Percentiles rank a stretch among this genome's conserved stretches.
Evolutionary conservation across 176 grass and related monocot species (phyloP).

Genomic region (Lolium multiflorum): DNA sequence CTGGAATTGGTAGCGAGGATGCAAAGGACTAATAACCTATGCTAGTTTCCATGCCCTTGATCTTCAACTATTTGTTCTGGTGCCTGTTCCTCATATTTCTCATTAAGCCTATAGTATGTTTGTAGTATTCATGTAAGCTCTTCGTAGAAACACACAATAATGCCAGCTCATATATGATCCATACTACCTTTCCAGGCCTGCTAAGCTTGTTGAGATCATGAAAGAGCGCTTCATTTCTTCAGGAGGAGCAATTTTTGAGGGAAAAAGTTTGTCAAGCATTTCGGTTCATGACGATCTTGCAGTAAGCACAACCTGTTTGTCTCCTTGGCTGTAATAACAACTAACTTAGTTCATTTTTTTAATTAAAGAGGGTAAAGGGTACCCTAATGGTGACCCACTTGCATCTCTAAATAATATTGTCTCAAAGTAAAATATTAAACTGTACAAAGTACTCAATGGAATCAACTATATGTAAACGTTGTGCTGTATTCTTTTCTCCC

Average conservation of each 20-base stretch:
- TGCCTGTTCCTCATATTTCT: conserved; percentile 2
- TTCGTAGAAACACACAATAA: conserved; percentile 7
- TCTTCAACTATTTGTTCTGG: background rate
- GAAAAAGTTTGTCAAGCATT: conserved; percentile 64
- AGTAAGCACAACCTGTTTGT: conserved; percentile 55
- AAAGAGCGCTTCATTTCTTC: conserved; percentile 84
- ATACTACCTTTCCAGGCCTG: conserved; percentile 63
- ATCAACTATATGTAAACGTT: background rate
- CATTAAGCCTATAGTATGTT: background rate
- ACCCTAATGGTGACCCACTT: too few species aligned
- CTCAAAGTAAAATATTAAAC: conserved; percentile 16
- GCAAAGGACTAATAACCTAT: background rate
- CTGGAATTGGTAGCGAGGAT: background rate
- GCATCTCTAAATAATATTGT: background rate
- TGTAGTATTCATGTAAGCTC: background rate
- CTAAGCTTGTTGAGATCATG: conserved; percentile 79
- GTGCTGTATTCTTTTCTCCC: background rate
- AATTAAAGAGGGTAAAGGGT: too few species aligned
- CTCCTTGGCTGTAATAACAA: background rate
- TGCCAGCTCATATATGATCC: conserved; percentile 18
- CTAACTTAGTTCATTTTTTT: too few species aligned
- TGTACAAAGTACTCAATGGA: background rate
- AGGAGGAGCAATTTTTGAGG: conserved; percentile 80
- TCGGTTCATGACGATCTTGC: conserved; percentile 70
- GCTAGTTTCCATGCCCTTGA: background rate